These are phyloP conservation scores for Termitomyces sp. DNA, from an alignment of 768 basidiomycete species.

Conservation along the genomic window DNA sequence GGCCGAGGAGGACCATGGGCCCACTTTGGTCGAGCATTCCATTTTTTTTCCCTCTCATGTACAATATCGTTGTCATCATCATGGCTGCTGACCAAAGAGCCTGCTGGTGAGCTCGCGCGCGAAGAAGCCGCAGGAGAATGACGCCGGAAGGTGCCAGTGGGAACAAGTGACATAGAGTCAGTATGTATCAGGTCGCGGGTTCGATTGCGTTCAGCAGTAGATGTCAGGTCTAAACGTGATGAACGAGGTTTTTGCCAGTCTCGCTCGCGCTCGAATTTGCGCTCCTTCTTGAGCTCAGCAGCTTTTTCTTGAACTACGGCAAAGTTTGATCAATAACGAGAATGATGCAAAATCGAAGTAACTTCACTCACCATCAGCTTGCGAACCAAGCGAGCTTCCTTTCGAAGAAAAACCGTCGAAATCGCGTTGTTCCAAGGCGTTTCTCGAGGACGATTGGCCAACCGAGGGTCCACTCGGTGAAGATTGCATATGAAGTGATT, in stretches of 20 bases:
- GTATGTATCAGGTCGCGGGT: conserved; percentile 28
- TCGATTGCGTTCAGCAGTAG: conserved; percentile 11
- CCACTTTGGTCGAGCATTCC: conserved; percentile 64
- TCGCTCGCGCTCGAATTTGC: conserved; percentile 28
- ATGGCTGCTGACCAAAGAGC: conserved; percentile 27
- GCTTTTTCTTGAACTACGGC: conserved; percentile 41
- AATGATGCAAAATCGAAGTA: neutral
- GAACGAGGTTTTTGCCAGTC: conserved; percentile 48
- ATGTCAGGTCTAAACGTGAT: conserved; percentile 34
- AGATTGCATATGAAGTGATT: conserved; percentile 12
- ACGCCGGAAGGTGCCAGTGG: conserved; percentile 21
- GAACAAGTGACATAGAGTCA: conserved; percentile 26
- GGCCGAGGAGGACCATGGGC: conserved; percentile 15
- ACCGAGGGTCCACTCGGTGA: conserved; percentile 13
- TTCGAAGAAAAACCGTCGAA: conserved; percentile 39
- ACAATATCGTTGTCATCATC: conserved; percentile 12
- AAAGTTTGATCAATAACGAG: neutral
- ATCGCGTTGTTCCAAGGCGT: conserved; percentile 24
- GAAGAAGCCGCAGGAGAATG: conserved; percentile 28
- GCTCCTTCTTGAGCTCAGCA: neutral
- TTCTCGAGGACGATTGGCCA: conserved; percentile 16
- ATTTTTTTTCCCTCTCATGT: conserved; percentile 57
- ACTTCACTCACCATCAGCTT: conserved; percentile 42
- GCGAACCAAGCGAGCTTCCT: conserved; percentile 42
- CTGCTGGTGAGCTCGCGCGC: conserved; percentile 37